Evolutionary conservation across 75 land plant species (phyloP), one percentile per base, ranked within the genome.

Genomic region (Cunninghamia lanceolata): DNA sequence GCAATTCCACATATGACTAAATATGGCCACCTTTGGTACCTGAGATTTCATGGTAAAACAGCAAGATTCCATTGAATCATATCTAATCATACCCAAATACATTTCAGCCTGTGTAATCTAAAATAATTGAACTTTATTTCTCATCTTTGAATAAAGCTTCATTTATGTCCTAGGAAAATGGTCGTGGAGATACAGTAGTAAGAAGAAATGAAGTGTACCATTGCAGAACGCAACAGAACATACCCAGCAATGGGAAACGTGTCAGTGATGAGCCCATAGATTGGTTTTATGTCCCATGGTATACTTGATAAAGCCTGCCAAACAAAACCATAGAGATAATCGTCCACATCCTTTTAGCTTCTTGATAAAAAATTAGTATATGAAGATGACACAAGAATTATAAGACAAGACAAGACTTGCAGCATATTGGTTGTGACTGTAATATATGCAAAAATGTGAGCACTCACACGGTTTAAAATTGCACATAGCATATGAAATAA

Each of bases 161-260:
- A 38, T 76, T 76, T 17, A 76, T 76, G 38, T 38, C 19, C 42
- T 21, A 76, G 17, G 6, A 39, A 76, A 36, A 76, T 38, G 17
- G 40, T 15, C 43, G 3, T 59, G 66, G 19, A 54, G 19, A 54
- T 4, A 50, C 21, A 36, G 40, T 74, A 14, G 17, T 36, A 76
- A 76, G 42, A 36, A 38, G 17, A 39, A 36, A 76, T 38, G 7
- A 38, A 76, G 25, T 38, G 21, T 14, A 76, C 3, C 42, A 76
- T 38, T 38, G 42, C 40, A 76, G 25, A 76, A 76, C 40, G 42
- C 42, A 74, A 85, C 38, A 47, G 3, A 85, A 39, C 77, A 71
- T 88, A 88, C 88, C 89, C 89, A 15, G 83, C 89, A 77, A 88
- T 88, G n/a, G 89, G 88, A 82, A 88, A 88, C 32, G 88, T 88